A percentile compares a stretch with the other conserved stretches of the same genome.
These are phyloP conservation scores for Pyrenophora seminiperda DNA, from an alignment of 2,329 filamentous ascomycete genomes.

Conservation along the genomic window DNA sequence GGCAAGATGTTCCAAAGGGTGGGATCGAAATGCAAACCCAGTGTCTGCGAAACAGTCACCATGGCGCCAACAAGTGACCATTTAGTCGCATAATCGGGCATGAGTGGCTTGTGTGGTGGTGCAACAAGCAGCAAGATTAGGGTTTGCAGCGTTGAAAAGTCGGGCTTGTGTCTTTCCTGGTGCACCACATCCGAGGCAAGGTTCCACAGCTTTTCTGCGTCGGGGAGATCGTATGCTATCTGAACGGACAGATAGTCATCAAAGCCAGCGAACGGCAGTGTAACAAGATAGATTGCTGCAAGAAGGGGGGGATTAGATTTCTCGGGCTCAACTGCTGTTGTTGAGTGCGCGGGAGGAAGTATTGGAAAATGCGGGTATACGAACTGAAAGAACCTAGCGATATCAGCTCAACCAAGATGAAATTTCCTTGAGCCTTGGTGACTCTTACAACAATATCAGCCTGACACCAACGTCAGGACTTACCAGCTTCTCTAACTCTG, in stretches of 20 bases:
- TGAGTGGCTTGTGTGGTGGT: background rate
- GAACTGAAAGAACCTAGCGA: background rate
- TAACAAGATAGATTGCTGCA: background rate
- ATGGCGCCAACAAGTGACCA: slow-evolving; percentile 2
- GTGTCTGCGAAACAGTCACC: background rate
- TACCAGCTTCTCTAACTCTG: slow-evolving; percentile 1
- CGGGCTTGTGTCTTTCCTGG: background rate
- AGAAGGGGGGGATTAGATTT: background rate
- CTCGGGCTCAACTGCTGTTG: background rate
- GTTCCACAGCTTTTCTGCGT: background rate
- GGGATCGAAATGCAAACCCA: background rate
- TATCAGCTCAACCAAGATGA: background rate
- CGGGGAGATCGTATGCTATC: slow-evolving; percentile 3
- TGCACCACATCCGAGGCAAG: background rate
- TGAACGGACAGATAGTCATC: slow-evolving; percentile 2
- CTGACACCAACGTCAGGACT: slow-evolving; percentile 1
- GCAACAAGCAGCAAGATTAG: background rate
- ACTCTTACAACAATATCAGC: background rate
- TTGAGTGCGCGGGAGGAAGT: background rate
- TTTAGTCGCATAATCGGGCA: slow-evolving; percentile 5
- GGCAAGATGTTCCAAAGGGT: background rate
- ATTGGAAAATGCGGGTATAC: slow-evolving; percentile 2
- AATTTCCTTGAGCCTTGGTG: background rate
- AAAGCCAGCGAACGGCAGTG: background rate
- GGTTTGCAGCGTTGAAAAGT: background rate